Conservation (phyloP, 1,139 yeast genomes). For the Sugiyamaella paludigena region DNA sequence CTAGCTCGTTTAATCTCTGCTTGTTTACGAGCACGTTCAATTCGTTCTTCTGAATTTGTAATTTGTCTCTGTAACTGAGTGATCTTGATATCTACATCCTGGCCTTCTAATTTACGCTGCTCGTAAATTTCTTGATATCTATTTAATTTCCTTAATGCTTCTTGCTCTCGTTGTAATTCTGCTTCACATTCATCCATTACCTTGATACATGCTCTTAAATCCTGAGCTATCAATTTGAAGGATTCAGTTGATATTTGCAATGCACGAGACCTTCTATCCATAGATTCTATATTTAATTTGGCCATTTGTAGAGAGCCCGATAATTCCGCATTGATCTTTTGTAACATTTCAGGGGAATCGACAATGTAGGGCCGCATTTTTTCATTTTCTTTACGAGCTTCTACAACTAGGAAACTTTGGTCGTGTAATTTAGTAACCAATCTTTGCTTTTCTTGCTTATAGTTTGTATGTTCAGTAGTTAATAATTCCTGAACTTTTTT, state of each 20-base stretch:
- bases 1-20: constrained; percentile 48
- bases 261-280: constrained; percentile 53
- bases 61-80: constrained; percentile 54
- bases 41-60: constrained; percentile 53
- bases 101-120: constrained; percentile 45
- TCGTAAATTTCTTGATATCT: constrained; percentile 50
- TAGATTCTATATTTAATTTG: constrained; percentile 41
- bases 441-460: constrained; percentile 60
- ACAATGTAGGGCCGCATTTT: constrained; percentile 58
- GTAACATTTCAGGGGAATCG: constrained; percentile 59
- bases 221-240: constrained; percentile 54
- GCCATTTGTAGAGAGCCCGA: constrained; percentile 47
- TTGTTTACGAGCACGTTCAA: constrained; percentile 49
- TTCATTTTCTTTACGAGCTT: constrained; percentile 58
- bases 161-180: constrained; percentile 51
- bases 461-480: constrained; percentile 62
- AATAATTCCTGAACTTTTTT: constrained; percentile 63
- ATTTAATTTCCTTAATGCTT: constrained; percentile 42
- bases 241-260: constrained; percentile 58
- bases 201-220: constrained; percentile 50
- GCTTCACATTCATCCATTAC: constrained; percentile 57
- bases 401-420: constrained; percentile 52
- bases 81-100: constrained; percentile 51
- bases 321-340: constrained; percentile 56
- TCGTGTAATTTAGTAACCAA: constrained; percentile 58